phyloP scores from a whole-genome alignment of 2,329 filamentous ascomycete species.

The Neofusicoccum sp. region DNA sequence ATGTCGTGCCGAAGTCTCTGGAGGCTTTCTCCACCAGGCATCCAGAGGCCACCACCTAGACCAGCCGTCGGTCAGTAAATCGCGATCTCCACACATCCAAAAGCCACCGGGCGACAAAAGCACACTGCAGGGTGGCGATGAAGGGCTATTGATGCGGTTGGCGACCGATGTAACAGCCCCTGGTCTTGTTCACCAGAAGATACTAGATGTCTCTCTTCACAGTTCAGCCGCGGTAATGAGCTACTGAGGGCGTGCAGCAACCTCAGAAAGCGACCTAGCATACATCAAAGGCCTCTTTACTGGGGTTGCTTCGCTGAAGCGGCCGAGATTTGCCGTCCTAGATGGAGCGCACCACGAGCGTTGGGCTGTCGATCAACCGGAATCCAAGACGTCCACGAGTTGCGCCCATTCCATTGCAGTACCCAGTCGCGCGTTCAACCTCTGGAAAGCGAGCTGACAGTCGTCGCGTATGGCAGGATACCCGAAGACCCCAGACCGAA shows the following conservation, averaged over 20 bases:
- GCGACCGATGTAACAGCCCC: not conserved
- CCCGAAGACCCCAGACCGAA: not conserved
- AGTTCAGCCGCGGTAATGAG: too few species aligned
- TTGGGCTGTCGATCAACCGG: not conserved
- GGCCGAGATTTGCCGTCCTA: not conserved
- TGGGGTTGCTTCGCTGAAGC: not conserved
- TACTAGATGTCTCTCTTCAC: not conserved
- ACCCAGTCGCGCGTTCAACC: not conserved
- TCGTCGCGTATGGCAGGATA: too few species aligned
- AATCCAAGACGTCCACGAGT: not conserved
- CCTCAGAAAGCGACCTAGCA: not conserved
- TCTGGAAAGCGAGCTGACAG: not conserved
- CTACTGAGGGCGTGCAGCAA: not conserved
- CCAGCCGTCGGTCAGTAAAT: constrained; percentile 1
- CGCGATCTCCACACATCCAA: not conserved
- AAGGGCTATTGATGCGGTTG: not conserved
- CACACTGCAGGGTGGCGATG: not conserved
- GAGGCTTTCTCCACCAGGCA: constrained; percentile 67
- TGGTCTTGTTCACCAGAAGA: not conserved
- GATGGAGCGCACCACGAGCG: not conserved
- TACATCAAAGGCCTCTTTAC: not conserved
- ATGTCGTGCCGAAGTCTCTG: constrained; percentile 69
- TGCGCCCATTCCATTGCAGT: not conserved
- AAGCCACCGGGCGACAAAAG: not conserved
- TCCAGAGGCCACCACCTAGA: constrained; percentile 75